These are phyloP conservation scores for Tulasnella sp. DNA, from an alignment of 768 basidiomycete genomes.

Conservation along the genomic window DNA sequence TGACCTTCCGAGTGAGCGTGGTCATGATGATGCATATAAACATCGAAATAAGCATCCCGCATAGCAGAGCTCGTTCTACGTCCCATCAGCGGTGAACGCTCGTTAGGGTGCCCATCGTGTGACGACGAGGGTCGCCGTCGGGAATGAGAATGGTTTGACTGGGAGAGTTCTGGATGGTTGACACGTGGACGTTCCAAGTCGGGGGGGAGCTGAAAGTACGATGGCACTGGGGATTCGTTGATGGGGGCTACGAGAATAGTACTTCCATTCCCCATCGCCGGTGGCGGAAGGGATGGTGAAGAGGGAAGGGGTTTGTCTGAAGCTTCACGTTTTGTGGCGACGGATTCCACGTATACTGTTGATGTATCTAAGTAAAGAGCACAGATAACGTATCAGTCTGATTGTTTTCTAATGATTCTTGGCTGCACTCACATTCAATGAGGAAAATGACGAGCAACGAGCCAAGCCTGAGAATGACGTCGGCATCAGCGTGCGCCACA, in stretches of 20 bases:
- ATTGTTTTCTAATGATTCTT: neutral
- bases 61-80: neutral
- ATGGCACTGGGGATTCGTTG: neutral
- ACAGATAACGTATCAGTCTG: neutral
- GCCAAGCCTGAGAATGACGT: slow-evolving; percentile 38
- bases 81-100: neutral
- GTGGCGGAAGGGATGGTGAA: neutral
- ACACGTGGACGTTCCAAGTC: neutral
- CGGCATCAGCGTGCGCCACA: slow-evolving; percentile 2
- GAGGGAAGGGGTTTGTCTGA: neutral
- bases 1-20: slow-evolving; percentile 16
- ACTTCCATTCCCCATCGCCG: neutral
- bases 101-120: neutral
- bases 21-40: slow-evolving; percentile 21
- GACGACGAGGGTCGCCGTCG: neutral
- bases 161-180: neutral
- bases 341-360: slow-evolving; percentile 62
- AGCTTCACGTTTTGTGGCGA: slow-evolving; percentile 34
- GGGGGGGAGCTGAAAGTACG: neutral
- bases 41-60: slow-evolving; percentile 19
- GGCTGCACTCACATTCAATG: slow-evolving; percentile 61
- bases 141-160: neutral
- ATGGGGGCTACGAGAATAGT: neutral
- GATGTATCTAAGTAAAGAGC: slow-evolving; percentile 48
- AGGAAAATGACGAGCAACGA: slow-evolving; percentile 67